Evolutionary conservation across 1,284 basidiomycete species (phyloP), one percentile per base, ranked within the genome.

Genomic region (Leccinum insigne): DNA sequence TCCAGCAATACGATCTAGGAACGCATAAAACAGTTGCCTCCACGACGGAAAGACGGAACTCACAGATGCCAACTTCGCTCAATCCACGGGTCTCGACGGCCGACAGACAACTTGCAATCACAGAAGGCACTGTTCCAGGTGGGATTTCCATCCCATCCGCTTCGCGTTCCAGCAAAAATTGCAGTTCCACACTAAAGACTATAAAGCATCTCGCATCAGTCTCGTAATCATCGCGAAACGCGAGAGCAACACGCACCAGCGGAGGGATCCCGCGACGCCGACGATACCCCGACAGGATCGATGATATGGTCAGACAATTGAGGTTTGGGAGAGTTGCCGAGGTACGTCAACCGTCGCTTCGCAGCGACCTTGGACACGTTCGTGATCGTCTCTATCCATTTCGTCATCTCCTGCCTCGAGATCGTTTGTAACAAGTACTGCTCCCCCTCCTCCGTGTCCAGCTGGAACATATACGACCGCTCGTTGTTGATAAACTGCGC

Each of bases 361-460:
- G 91, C 90, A 59, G 90, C 89, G 62, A 83, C 84, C 70, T 87
- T 88, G 38, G 91, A 87, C 44, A 92, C 85, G 23, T 85, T 83
- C 56, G 84, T 83, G 66, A 95, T 87, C 14, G 85, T 87, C 23
- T 89, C 86, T 64, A 92, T 82, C 93, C 93, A 95, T 70, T 83
- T 87, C 62, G 76, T 81, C 85, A 92, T 88, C 68, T 93, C 91
- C 35, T 81, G 79, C 73, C 83, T 86, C 66, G 83, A 86, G 38
- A 86, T 75, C 1, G 91, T 88, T 75, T 95, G 93, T 16, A 95
- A 78, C 29, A 94, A 77, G 70, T 93, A 93, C 70, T 90, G 87
- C 0, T 91, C 92, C 5, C 93, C 93, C 73, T 95, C 93, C 73
- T 95, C 93, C 1, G 93, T 92, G 70, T 90, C 86, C 49, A 95